Evolutionary conservation across 495 filamentous ascomycete genomes (phyloP), one percentile per base, ranked within the genome.

Genomic region (Parathielavia appendiculata): DNA sequence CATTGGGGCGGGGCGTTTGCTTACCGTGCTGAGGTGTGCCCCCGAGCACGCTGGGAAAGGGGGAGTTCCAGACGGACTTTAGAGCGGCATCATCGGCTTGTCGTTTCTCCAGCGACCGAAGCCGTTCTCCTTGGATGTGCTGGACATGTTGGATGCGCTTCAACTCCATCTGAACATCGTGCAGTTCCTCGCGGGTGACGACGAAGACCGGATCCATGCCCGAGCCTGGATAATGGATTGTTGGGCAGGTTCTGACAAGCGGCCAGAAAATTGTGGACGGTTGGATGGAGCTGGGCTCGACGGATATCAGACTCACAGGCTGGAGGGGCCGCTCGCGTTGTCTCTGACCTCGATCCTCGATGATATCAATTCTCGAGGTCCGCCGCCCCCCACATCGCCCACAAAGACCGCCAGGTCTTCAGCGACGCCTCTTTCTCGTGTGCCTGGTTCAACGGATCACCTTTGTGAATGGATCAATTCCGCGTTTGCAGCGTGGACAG

Each of bases 31-130:
- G 84, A 23, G 90, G 83, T 11, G 88, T 88, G 67, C 87, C 89
- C 81, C 54, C 86, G 75, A 89, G 69, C 43, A 88, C 82, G 64
- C 82, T 83, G 20, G 89, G 90, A 69, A 92, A 95, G 1, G 90
- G 89, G 43, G 90, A 93, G 55, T 87, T 87, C 91, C 91, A 97
- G 35, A 89, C 86, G 39, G 86, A 92, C 70, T 88, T 95, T 68
- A 95, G 70, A 40, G 86, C 81, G 38, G 87, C 85, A 77, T 96
- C 90, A 54, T 81, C 79, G 55, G 91, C 89, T 58, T 90, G 88
- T 55, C 86, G 85, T 60, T 88, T 86, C 72, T 97, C 91, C 54
- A 97, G 75, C 49, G 86, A 76, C 23, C 84, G 74, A 58, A 97
- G 76, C 53, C 91, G 80, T 63, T 95, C 90, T n/a, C 82, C 78